Evolutionary conservation across 1,284 basidiomycete genomes (phyloP).

Genomic region (Ceratobasidium sp.): DNA sequence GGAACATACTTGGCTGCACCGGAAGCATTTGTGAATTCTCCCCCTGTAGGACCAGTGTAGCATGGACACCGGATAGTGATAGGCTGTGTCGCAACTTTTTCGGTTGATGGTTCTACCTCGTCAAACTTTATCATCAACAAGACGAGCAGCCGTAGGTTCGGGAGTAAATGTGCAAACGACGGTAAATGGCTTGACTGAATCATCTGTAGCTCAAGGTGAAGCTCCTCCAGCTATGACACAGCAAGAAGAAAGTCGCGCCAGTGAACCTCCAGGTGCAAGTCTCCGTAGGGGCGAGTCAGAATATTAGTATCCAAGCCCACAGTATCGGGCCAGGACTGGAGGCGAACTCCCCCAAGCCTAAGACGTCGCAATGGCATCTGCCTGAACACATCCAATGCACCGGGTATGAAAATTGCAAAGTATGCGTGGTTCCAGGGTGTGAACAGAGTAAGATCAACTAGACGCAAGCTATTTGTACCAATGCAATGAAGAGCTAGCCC

Average conservation of each 20-base stretch:
- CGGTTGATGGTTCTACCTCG: background rate
- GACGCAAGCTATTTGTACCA: background rate
- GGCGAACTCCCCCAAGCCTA: background rate
- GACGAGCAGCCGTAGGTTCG: constrained; percentile 4
- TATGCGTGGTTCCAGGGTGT: background rate
- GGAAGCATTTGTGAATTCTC: background rate
- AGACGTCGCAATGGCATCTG: background rate
- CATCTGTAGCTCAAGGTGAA: background rate
- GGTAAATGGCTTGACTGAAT: background rate
- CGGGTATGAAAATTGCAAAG: background rate
- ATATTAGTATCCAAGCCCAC: background rate
- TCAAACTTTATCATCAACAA: background rate
- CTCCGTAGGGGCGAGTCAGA: background rate
- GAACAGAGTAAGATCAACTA: background rate
- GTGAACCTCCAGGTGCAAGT: background rate
- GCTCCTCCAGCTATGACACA: constrained; percentile 11
- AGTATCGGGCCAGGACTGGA: background rate
- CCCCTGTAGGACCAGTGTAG: background rate
- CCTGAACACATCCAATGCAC: background rate
- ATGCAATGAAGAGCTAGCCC: background rate
- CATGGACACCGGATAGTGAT: background rate
- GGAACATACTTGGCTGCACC: background rate
- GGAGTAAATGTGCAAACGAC: background rate
- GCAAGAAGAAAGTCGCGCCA: constrained; percentile 2
- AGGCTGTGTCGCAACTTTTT: background rate